Base-by-base conservation (phyloP, 805 yeast genomes). In the Metschnikowia henanensis region DNA sequence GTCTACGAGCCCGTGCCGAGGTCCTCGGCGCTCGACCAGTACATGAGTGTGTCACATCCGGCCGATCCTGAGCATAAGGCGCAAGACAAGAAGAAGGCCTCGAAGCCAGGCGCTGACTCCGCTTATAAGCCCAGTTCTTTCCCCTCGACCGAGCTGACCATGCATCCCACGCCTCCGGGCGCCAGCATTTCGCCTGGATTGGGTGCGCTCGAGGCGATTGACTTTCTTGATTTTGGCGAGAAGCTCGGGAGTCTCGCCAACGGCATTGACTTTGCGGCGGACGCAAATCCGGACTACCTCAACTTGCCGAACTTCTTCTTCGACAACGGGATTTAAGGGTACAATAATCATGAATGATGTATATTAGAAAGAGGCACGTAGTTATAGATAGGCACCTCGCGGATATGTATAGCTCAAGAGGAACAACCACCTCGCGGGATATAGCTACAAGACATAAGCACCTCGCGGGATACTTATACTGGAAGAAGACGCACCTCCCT, bases 261-360 rank as follows among this genome's bases (percentile, higher is more conserved):
- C 15, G 32, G 35, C 20, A 28, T 25, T 33, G 41, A 39, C 13
- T 33, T 48, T 21, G 5, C 42, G 12, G 44, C 33, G 8, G 36
- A 31, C 1, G 18, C 33, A 10, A 17, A 34, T 17, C 40, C 22
- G 12, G 49, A 45, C 25, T 39, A 36, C 20, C 39, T 39, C 16
- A 45, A 52, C 30, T 50, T 64, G 43, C 73, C 74, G 10, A 70
- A 69, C 47, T 67, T 61, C 44, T 69, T 70, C 51, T 67, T 57
- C 37, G 75, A 70, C 43, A 66, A 66, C 35, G 65, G 53, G 2
- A 44, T 47, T 12, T 50, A 37, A 21, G 3, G 8, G 12, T 13
- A 13, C 12, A 9, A 3, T 23, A 3, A 2, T n/a, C n/a, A n/a
- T n/a, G n/a, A n/a, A n/a, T n/a, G n/a, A n/a, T n/a, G n/a, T n/a